Conservation (phyloP, 2,329 filamentous ascomycete genomes). For the Ambrosiella beaveri region DNA sequence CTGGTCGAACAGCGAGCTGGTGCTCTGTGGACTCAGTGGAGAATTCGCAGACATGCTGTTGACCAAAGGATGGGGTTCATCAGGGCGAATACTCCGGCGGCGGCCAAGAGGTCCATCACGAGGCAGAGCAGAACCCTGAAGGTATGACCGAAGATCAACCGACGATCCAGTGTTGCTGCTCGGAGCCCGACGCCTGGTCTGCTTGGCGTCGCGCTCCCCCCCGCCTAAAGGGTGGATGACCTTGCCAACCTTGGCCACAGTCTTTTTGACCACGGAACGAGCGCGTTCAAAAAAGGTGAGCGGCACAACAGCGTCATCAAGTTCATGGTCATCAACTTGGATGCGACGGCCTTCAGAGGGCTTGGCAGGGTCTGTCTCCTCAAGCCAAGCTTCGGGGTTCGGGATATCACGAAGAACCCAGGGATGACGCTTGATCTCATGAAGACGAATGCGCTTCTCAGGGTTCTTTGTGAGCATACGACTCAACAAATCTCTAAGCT, state of each 20-base stretch:
- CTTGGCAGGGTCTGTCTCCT: conserved; percentile 73
- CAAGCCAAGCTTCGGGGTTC: conserved; percentile 68
- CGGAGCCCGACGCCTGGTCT: conserved; percentile 35
- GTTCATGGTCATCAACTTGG: conserved; percentile 77
- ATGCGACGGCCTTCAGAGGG: conserved; percentile 70
- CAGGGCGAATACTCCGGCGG: conserved; percentile 35
- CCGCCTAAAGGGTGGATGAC: conserved; percentile 40
- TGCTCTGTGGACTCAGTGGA: conserved; percentile 15
- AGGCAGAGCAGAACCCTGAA: conserved; percentile 16
- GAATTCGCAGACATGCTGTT: conserved; percentile 15
- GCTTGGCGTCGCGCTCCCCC: conserved; percentile 36
- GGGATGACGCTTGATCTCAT: conserved; percentile 82
- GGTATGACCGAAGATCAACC: conserved; percentile 27
- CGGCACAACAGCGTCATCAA: conserved; percentile 78
- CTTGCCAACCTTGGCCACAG: conserved; percentile 39
- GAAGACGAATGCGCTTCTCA: conserved; percentile 68
- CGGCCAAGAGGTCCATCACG: conserved; percentile 25
- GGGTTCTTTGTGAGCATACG: conserved; percentile 81
- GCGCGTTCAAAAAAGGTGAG: conserved; percentile 76
- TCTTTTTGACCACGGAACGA: conserved; percentile 57
- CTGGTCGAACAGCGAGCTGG: conserved; percentile 22
- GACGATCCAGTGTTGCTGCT: conserved; percentile 50
- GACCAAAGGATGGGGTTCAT: conserved; percentile 20
- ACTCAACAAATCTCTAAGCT: conserved; percentile 59
- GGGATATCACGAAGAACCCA: conserved; percentile 73